Base-by-base conservation (phyloP, 2,329 filamentous ascomycete genomes). In the Alternaria consortialis region DNA sequence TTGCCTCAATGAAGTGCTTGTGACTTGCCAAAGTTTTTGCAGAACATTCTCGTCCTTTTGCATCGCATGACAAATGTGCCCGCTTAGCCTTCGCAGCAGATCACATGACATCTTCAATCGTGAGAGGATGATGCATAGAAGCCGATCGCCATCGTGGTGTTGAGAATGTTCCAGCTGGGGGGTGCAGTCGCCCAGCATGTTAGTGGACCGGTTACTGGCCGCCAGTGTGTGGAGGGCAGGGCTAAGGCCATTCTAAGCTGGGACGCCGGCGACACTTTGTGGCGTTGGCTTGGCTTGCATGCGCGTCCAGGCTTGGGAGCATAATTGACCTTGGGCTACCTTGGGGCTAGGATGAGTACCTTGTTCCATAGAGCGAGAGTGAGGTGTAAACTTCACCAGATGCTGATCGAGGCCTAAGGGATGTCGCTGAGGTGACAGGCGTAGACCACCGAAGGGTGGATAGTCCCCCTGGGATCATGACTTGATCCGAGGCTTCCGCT, bases 101-200 rank as follows among this genome's bases (percentile, higher is more conserved):
- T 61, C 57, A 65, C 58, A 56, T 61, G 60, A 62, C 39, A 42
- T 36, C 12, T 23, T 43, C 40, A 12, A 42, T 32, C 31, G 46
- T 34, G 46, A 40, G 53, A 37, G 25, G 40, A 2, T 31, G 47
- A 58, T 27, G 37, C 15, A 23, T 54, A 51, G 46, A 54, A 53
- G 46, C 32, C 40, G 53, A 62, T 62, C 29, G 62, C 59, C 17
- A 65, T 68, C 61, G 66, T 74, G 72, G 73, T 75, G 73, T 74
- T 74, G 73, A 74, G 66, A 59, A 62, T 65, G 72, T 74, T 75
- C 74, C 72, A 73, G 67, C 67, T 64, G 65, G 67, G 68, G 65
- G 25, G 54, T 37, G 40, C 42, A 42, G 62, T 53, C 59, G 61
- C 59, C 53, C 40, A 60, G 64, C 56, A 58, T 56, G 37, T 58